Percentiles rank a stretch among this genome's conserved stretches.
Evolutionary conservation across 148 eudicot species (phyloP).

Genomic region (Persicaria maculosa): DNA sequence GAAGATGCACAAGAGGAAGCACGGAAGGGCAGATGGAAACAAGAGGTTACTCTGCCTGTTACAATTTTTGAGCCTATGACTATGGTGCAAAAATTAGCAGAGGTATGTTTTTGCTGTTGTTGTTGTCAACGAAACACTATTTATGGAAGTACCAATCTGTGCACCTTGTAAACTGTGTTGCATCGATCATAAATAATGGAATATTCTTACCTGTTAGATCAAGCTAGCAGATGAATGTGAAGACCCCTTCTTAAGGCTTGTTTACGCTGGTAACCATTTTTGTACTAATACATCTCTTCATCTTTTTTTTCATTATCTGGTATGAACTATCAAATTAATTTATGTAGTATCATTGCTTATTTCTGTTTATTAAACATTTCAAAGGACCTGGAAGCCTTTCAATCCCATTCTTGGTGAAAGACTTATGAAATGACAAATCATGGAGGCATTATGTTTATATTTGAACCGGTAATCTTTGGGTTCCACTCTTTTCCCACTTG

Average conservation of each 20-base stretch:
- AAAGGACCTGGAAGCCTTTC: conserved; percentile 98
- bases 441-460: conserved; percentile 67
- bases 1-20: conserved; percentile 97
- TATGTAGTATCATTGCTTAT: conserved; percentile 77
- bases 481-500: not conserved
- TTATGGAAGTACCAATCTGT: not conserved
- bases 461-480: conserved; percentile 62
- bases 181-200: conserved; percentile 73
- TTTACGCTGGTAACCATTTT: conserved; percentile 62
- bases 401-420: conserved; percentile 96
- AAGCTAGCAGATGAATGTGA: conserved; percentile 77
- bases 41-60: conserved; percentile 97
- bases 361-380: conserved; percentile 77
- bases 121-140: not conserved
- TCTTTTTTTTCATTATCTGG: not conserved
- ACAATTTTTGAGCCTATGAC: conserved; percentile 99
- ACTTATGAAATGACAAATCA: conserved; percentile 93
- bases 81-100: conserved; percentile 98
- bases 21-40: conserved; percentile 81
- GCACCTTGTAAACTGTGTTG: conserved; percentile 2
- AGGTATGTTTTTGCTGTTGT: conserved; percentile 46
- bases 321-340: conserved; percentile 11
- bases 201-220: conserved; percentile 75
- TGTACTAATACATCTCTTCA: not conserved
- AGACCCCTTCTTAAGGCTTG: conserved; percentile 90